These are phyloP conservation scores for Xerocomellus intermedius DNA, from an alignment of 768 basidiomycete genomes.

Conservation along the genomic window DNA sequence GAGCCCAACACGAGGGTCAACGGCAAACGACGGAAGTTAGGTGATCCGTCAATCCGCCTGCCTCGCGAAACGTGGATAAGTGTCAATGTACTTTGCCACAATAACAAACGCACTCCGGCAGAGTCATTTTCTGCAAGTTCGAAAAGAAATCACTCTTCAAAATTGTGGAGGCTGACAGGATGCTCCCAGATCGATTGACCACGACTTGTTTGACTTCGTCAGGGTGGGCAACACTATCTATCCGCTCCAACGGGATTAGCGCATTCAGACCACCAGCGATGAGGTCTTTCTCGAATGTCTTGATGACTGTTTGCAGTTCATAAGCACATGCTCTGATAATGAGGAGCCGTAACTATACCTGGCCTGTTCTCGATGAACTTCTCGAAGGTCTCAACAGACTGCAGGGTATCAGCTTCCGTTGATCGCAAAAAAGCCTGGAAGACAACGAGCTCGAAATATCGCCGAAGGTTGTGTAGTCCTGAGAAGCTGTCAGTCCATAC, in stretches of 20 bases:
- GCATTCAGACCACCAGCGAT: slow-evolving; percentile 72
- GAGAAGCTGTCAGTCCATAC: slow-evolving; percentile 8
- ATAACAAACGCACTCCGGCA: slow-evolving; percentile 70
- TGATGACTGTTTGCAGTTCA: slow-evolving; percentile 63
- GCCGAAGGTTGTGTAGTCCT: slow-evolving; percentile 79
- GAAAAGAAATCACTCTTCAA: slow-evolving; percentile 95
- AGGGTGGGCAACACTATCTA: slow-evolving; percentile 74
- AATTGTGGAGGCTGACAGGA: slow-evolving; percentile 89
- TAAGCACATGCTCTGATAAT: background rate
- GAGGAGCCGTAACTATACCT: slow-evolving; percentile 44
- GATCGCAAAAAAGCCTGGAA: slow-evolving; percentile 91
- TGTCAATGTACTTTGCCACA: background rate
- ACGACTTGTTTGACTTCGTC: slow-evolving; percentile 92
- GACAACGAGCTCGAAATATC: slow-evolving; percentile 82
- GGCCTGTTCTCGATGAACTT: slow-evolving; percentile 81
- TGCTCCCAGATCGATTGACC: slow-evolving; percentile 75
- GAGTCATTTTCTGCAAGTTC: slow-evolving; percentile 92
- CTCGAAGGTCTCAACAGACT: slow-evolving; percentile 74
- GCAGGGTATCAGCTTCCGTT: slow-evolving; percentile 74
- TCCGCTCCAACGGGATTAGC: slow-evolving; percentile 77
- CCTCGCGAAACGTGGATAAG: slow-evolving; percentile 1
- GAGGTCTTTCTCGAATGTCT: slow-evolving; percentile 92
- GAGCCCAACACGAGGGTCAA: slow-evolving; percentile 46
- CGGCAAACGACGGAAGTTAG: slow-evolving; percentile 87
- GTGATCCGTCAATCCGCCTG: slow-evolving; percentile 88